Evolutionary conservation across 345 rosid species (phyloP), one percentile per base, ranked within the genome.

Genomic region (Mangifera indica): DNA sequence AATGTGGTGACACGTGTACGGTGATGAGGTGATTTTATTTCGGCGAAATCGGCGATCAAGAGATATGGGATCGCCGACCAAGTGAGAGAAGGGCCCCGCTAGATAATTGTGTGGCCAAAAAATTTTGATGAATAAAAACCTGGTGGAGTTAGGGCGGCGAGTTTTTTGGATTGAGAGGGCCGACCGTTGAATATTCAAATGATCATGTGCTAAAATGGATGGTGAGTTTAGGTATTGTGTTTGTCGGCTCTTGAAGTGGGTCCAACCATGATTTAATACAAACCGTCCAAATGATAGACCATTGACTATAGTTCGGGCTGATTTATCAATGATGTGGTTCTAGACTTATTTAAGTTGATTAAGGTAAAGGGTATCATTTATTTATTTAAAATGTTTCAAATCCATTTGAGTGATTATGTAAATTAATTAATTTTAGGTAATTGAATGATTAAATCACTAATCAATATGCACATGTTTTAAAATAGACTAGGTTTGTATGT

Each of bases 71-170:
- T 70, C 64, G 75, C 79, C 81, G 78, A 70, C 78, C 60, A 1
- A 10, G 10, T 45, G 71, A 48, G 12, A 32, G 60, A 81, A 42
- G 79, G 81, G 79, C 11, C 79, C 79, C 34, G 32, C 52, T 57
- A 10, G 49, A 14, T 26, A 71, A 67, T 13, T 54, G 37, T 25
- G 70, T 69, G 77, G 77, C 58, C 26, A 66, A 6, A 20, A 70
- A 29, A 29, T 29, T 71, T 71, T 11, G 37, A 45, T 70, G 25
- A 12, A 37, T 58, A 13, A 44, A 60, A 70, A 59, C 26, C 20
- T 29, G n/a, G 32, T 20, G 59, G 42, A 48, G 1, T 12, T 2
- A 0, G 66, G 74, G 24, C 74, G 74, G 81, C 81, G 69, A 57
- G 29, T 21, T 60, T 0, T 0, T 56, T 25, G 53, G 70, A 68